Percentiles rank a stretch among this genome's conserved stretches.
Conservation (phyloP, 768 basidiomycete species). For the Kwoniella heveanensis region DNA sequence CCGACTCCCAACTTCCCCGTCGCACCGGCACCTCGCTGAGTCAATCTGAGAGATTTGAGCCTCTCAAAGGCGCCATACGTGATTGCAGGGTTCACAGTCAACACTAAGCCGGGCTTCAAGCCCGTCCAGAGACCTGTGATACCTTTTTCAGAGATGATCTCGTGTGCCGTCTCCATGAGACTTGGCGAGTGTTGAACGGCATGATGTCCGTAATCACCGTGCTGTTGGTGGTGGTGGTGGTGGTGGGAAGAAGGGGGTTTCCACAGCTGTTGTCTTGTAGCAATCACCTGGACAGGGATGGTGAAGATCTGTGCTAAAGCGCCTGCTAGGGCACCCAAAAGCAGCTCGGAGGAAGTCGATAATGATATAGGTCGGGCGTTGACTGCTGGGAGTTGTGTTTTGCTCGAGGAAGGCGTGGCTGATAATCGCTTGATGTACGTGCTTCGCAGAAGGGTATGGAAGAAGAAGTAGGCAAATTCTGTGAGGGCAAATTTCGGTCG, state of each 20-base stretch:
- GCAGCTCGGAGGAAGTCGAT: constrained; percentile 63
- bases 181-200: constrained; percentile 56
- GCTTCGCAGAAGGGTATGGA: constrained; percentile 88
- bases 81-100: constrained; percentile 96
- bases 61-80: constrained; percentile 95
- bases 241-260: constrained; percentile 42
- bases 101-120: constrained; percentile 84
- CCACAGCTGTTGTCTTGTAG: constrained; percentile 93
- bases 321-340: constrained; percentile 87
- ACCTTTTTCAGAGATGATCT: constrained; percentile 68
- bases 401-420: constrained; percentile 3
- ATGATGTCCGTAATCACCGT: neutral
- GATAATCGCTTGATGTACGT: constrained; percentile 23
- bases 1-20: constrained; percentile 72
- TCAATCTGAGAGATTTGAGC: constrained; percentile 71
- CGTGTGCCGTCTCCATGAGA: constrained; percentile 74
- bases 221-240: constrained; percentile 1
- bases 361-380: constrained; percentile 30
- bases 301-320: constrained; percentile 97
- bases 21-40: constrained; percentile 30
- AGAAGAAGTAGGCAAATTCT: constrained; percentile 99
- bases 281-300: constrained; percentile 95
- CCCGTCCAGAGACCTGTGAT: constrained; percentile 84
- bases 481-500: constrained; percentile 9
- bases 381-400: neutral